Percentiles rank a stretch among this genome's conserved stretches.
Conservation (phyloP, 2,329 filamentous ascomycete species). For the Alternaria metachromatica region DNA sequence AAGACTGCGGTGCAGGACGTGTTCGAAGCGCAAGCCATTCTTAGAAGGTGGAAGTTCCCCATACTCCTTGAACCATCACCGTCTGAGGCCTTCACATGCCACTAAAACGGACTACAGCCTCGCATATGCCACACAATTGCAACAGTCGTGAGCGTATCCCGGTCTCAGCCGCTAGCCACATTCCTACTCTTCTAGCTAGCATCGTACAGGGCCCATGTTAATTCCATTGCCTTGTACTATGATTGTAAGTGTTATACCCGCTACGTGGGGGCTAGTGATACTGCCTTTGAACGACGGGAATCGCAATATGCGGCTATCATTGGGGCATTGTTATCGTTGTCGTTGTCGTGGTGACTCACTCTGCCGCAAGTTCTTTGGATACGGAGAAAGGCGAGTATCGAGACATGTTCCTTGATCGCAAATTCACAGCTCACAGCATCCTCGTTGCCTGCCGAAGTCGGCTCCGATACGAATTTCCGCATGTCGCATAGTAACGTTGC, state of each 20-base stretch:
- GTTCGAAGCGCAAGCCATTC: neutral
- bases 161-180: neutral
- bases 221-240: neutral
- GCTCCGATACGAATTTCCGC: neutral
- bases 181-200: neutral
- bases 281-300: neutral
- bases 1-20: neutral
- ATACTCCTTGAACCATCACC: neutral
- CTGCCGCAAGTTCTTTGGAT: neutral
- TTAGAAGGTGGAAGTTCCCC: neutral
- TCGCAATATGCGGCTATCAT: neutral
- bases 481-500: neutral
- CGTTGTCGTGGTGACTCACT: neutral
- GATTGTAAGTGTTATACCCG: neutral
- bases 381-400: neutral
- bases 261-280: neutral
- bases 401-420: neutral
- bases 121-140: neutral
- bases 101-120: neutral
- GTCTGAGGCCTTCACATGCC: neutral
- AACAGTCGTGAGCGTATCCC: neutral
- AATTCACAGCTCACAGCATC: neutral
- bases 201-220: neutral
- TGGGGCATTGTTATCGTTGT: neutral
- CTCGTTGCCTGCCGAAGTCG: neutral